Evolutionary conservation across 371 early-diverging fungal species (phyloP).

Genomic region (Apophysomyces trapeziformis): DNA sequence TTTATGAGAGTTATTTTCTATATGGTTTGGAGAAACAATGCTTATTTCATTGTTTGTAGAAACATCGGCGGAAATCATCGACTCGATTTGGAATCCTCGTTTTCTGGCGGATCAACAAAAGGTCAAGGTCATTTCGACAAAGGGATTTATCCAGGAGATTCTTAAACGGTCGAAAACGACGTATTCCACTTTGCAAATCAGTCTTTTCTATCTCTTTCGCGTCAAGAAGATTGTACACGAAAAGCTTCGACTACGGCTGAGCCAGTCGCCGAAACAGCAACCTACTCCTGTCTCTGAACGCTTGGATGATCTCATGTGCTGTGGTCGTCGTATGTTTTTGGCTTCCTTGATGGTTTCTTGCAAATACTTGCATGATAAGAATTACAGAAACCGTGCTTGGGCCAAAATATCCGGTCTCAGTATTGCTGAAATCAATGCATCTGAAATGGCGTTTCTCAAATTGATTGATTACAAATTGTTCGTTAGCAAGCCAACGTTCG

Average conservation of each 20-base stretch:
- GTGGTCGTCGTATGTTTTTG: constrained; percentile 74
- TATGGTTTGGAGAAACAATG: not conserved
- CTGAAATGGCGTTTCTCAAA: constrained; percentile 70
- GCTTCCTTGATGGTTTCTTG: constrained; percentile 72
- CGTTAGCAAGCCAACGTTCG: constrained; percentile 62
- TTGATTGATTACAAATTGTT: constrained; percentile 75
- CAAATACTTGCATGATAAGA: constrained; percentile 73
- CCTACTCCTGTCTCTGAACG: constrained; percentile 20
- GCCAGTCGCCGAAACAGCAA: constrained; percentile 9
- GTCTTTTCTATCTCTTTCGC: constrained; percentile 65
- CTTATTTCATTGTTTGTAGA: constrained; percentile 18
- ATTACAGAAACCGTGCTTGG: constrained; percentile 76
- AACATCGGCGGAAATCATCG: constrained; percentile 39
- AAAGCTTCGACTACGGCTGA: constrained; percentile 23
- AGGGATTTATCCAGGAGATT: constrained; percentile 69
- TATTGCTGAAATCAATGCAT: constrained; percentile 68
- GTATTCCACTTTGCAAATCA: constrained; percentile 76
- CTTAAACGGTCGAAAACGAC: constrained; percentile 74
- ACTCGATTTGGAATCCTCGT: constrained; percentile 43
- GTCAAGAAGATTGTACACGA: constrained; percentile 42
- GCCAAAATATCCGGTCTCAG: constrained; percentile 70
- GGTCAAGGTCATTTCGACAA: constrained; percentile 48
- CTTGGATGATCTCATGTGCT: constrained; percentile 48
- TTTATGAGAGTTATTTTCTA: not conserved
- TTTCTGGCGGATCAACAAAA: constrained; percentile 37